Conservation (phyloP, 768 basidiomycete genomes). For the Butyriboletus loyo region DNA sequence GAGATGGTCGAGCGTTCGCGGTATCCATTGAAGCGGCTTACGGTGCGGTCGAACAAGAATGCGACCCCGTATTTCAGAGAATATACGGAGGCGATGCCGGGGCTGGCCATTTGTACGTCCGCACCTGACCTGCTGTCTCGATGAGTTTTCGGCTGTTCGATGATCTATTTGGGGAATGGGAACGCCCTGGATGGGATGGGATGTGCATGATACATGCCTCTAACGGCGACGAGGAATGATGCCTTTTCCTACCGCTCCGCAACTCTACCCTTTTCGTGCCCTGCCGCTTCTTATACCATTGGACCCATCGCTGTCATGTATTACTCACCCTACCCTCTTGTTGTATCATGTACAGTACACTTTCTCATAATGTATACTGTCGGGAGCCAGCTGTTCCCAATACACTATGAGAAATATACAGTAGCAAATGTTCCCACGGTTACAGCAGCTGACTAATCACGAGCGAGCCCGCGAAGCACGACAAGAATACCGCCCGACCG, state of each 20-base stretch:
- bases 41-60: conserved; percentile 24
- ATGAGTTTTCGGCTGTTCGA: not conserved
- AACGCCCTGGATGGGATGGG: not conserved
- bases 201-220: not conserved
- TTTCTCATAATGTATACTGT: no score
- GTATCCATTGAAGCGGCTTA: conserved; percentile 22
- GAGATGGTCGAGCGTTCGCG: conserved; percentile 24
- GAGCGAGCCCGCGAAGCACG: no score
- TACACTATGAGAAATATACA: no score
- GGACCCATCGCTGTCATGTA: no score
- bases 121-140: not conserved
- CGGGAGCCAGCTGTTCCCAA: no score
- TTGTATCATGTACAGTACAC: no score
- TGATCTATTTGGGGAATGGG: not conserved
- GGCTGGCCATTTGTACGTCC: conserved; percentile 17
- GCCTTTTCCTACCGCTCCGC: not conserved
- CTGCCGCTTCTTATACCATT: not conserved
- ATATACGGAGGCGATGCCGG: conserved; percentile 21
- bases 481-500: no score
- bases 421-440: no score
- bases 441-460: no score
- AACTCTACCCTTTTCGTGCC: no score
- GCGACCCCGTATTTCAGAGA: conserved; percentile 21
- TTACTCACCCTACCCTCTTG: no score
- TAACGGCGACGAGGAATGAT: not conserved